These are phyloP conservation scores for Debaryomyces tyrocola DNA, from an alignment of 805 yeast genomes.

Conservation along the genomic window DNA sequence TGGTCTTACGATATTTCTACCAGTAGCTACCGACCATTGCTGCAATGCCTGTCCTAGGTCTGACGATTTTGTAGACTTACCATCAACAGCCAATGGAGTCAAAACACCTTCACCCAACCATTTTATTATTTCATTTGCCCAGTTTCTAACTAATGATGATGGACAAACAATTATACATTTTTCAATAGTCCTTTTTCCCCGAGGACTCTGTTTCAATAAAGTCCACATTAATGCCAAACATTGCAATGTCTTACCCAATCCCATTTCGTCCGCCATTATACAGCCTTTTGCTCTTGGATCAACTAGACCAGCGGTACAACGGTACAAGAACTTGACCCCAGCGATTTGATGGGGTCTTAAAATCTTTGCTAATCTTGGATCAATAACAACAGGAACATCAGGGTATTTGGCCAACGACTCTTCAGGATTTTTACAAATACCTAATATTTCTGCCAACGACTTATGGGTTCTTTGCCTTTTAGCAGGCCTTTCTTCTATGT, in stretches of 20 bases:
- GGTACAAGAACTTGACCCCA: constrained; percentile 86
- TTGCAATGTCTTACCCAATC: constrained; percentile 86
- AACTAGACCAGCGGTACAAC: constrained; percentile 86
- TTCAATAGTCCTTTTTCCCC: constrained; percentile 77
- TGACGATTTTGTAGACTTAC: constrained; percentile 71
- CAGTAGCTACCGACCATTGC: constrained; percentile 86
- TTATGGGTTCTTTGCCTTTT: constrained; percentile 53
- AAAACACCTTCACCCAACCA: constrained; percentile 94
- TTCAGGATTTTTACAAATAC: constrained; percentile 56
- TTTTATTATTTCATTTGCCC: constrained; percentile 95
- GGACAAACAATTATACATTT: constrained; percentile 95
- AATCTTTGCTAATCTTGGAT: constrained; percentile 80
- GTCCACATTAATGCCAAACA: constrained; percentile 95
- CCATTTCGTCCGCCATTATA: constrained; percentile 99
- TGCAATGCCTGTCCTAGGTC: constrained; percentile 68
- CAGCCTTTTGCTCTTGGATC: constrained; percentile 89
- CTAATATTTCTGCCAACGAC: constrained; percentile 77
- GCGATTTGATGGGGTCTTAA: constrained; percentile 95
- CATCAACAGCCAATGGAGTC: constrained; percentile 89
- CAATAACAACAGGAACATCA: constrained; percentile 93
- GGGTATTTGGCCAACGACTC: constrained; percentile 58
- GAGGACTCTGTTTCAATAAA: constrained; percentile 80
- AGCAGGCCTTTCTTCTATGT: constrained; percentile 16
- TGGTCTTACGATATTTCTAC: constrained; percentile 87
- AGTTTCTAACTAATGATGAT: constrained; percentile 85